Base-by-base conservation (phyloP, 306 rosid genomes). In the Vicia sativa region DNA sequence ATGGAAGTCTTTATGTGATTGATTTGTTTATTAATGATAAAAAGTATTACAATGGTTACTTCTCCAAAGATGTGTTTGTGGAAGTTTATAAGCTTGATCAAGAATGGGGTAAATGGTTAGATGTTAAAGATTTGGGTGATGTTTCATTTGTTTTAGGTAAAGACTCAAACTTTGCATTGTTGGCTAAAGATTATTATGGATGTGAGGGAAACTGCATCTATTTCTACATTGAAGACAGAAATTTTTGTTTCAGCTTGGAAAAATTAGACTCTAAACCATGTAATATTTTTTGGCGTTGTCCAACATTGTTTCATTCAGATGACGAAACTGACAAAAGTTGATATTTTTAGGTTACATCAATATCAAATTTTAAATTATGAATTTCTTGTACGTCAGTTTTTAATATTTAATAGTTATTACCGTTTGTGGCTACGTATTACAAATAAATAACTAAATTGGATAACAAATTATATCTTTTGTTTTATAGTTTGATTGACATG, bases 1-100 rank as follows among this genome's bases (percentile, higher is more conserved):
- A 75, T 12, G 86, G 80, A 11, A 64, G 74, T 19, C 83, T 84
- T 9, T 78, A 72, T 37, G 77, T 80, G 13, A 73, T 84, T n/a
- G 79, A 74, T 72, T 56, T 72, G 53, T 50, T 43, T 34, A n/a
- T 58, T 2, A 5, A 26, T 25, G 10, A 26, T 26, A 15, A 13
- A 55, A 26, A 15, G 18, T 26, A 21, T 52, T 19, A 9, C 55
- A 9, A 2, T 9, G 25, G 19, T 25, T 7, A 6, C 4, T 52
- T 39, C 4, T 9, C 23, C 11, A 31, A 38, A 2, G 9, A 61
- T 15, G 55, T 29, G 28, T 13, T 9, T 78, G 28, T 25, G 28
- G 28, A 25, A 25, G 28, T 25, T 25, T 25, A 25, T 25, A 25
- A 25, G 28, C 28, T 25, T 25, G 28, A 25, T 25, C 28, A 25